Evolutionary conservation across 2,329 filamentous ascomycete species (phyloP).

Genomic region (Thielaviopsis euricoi): DNA sequence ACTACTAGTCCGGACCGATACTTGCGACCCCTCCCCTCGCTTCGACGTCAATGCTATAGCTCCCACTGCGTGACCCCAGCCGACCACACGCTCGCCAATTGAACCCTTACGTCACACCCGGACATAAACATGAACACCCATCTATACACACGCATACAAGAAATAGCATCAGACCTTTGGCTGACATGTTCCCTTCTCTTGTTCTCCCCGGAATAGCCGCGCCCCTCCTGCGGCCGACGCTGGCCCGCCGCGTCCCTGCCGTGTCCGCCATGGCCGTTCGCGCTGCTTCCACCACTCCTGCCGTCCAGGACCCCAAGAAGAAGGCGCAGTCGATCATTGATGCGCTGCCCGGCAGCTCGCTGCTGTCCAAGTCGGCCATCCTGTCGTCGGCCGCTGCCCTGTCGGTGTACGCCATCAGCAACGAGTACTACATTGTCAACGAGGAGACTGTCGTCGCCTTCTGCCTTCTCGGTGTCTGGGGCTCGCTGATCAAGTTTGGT

Average conservation of each 20-base stretch:
- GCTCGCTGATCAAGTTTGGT: conserved; percentile 78
- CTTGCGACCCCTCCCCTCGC: not conserved
- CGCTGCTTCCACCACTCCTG: conserved; percentile 47
- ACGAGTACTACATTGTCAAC: conserved; percentile 99
- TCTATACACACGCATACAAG: not conserved
- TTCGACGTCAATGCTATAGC: not conserved
- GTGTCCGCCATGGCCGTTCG: conserved; percentile 47
- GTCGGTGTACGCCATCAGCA: conserved; percentile 90
- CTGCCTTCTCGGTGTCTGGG: conserved; percentile 86
- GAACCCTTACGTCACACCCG: not conserved
- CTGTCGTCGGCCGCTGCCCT: conserved; percentile 84
- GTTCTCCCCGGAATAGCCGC: conserved; percentile 43
- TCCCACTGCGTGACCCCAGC: not conserved
- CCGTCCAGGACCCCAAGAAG: conserved; percentile 72
- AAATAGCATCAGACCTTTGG: not conserved
- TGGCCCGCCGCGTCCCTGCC: conserved; percentile 63
- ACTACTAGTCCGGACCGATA: not conserved
- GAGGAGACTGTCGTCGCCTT: conserved; percentile 94
- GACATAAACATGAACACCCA: not conserved
- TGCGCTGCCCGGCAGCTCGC: conserved; percentile 75
- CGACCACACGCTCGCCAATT: not conserved
- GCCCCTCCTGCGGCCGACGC: conserved; percentile 70
- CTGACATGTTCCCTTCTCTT: conserved; percentile 10
- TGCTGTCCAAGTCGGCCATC: conserved; percentile 92
- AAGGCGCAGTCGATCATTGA: conserved; percentile 95